Evolutionary conservation across 768 basidiomycete genomes (phyloP), one percentile per base, ranked within the genome.

Genomic region (Suillus discolor): DNA sequence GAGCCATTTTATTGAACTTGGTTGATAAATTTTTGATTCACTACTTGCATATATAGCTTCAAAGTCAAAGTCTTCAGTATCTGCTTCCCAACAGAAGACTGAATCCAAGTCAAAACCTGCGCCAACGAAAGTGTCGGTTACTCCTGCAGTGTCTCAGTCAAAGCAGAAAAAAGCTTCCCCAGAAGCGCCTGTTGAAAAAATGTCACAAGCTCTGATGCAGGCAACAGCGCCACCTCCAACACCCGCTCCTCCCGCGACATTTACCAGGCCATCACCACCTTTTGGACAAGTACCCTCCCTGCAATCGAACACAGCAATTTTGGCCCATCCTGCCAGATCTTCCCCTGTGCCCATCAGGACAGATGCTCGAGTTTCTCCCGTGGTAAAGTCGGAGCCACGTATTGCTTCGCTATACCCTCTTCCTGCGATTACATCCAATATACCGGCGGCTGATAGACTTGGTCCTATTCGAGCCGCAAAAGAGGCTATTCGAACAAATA

Each of bases 381-480:
- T 11, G 7, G 60, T 69, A 11, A 73, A 72, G 51, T 54, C 25
- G 13, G 77, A 72, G 54, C 69, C 75, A 42, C 67, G 64, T 6
- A 23, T 15, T 18, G 45, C 70, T 20, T 49, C 65, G 13, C 2
- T 66, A 12, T 44, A 54, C 12, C 42, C 64, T 49, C 34, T 64
- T 41, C 28, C 62, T 8, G 63, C 69, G 44, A 69, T 63, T 28
- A 67, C 69, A 16, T 62, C 41, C 38, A 6, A 38, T 11, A 23
- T 31, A 15, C 68, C 68, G 3, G 63, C 59, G 4, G 13, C 54
- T 36, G 75, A 77, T 44, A 78, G 73, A 65, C 68, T 78, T 7
- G 75, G 77, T 5, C 75, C 75, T 25, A 77, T 77, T 66, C 75
- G 75, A 34, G 77, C 77, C 34, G 75, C 69, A 7, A 77, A 78